Base-by-base conservation (phyloP, 805 yeast genomes). In the Vanderwaltozyma verrucispora region DNA sequence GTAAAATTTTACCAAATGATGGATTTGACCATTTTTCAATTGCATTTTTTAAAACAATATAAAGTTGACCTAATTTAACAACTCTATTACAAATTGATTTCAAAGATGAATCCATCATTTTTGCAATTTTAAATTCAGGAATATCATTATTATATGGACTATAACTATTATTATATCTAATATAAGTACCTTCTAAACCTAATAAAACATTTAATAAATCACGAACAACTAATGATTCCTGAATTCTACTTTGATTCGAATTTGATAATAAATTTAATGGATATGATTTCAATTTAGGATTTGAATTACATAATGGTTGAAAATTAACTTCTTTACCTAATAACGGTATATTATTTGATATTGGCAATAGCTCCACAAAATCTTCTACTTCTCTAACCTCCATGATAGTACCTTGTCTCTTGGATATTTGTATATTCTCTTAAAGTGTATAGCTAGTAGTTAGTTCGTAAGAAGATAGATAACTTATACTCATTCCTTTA, bases 101-200 rank as follows among this genome's bases (percentile, higher is more conserved):
- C 40, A 85, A 64, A 19, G 87, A 74, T 1, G 81, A 69, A 49
- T 85, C 94, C 49, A 92, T 63, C 40, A 73, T 75, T 46, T 75
- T 80, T 30, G 82, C 78, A 19, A 86, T 71, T 43, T 75, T 70
- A 57, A 71, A 87, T 41, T 80, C 89, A 1, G 95, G 94, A 25
- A 69, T 64, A 12, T 59, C 63, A 9, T 56, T 61, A 13, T 38
- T 35, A 50, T 36, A 40, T 0, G 77, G 76, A 48, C 75, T 73
- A 50, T 73, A 84, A 16, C 68, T 64, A 30, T 75, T 80, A 24
- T 78, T 69, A 52, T 71, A 85, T 31, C 87, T 64, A 26, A 89
- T 74, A 51, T 81, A 85, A 16, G 68, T 66, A 1, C 96, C 96
- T 55, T 87, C 95, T 20, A 70, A 59, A 0, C 94, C 94, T 24